Conservation (phyloP, 306 rosid species). For the Quercus gilva region DNA sequence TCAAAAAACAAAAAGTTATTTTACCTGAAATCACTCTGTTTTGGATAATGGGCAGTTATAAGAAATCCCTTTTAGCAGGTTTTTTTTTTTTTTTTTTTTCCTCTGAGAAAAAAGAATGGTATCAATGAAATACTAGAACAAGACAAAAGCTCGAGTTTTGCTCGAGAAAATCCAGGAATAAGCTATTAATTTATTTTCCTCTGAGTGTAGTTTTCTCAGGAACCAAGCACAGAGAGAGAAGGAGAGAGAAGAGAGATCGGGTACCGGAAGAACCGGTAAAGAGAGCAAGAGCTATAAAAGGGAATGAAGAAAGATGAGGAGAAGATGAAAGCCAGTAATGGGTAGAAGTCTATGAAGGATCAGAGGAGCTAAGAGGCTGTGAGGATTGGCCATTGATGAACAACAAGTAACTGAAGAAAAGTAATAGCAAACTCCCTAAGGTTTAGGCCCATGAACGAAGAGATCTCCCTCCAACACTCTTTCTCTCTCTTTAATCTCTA, state of each 20-base stretch:
- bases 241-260: not conserved
- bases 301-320: conserved; percentile 84
- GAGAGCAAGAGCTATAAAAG: conserved; percentile 52
- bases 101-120: not conserved
- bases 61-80: not conserved
- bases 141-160: not conserved
- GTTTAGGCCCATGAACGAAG: conserved; percentile 68
- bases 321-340: conserved; percentile 73
- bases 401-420: conserved; percentile 4
- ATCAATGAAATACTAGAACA: not conserved
- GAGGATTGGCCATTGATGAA: conserved; percentile 47
- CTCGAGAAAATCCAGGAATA: not conserved
- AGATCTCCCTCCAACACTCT: not conserved
- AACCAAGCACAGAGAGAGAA: conserved; percentile 5
- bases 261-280: conserved; percentile 26
- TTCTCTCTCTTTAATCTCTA: not conserved
- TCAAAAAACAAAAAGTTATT: not conserved
- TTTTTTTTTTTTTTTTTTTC: not conserved
- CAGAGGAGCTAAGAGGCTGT: conserved; percentile 24
- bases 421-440: not conserved
- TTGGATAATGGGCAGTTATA: not conserved
- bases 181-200: not conserved
- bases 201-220: not conserved
- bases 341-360: conserved; percentile 56
- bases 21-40: not conserved